Evolutionary conservation across 139 green algal species (phyloP), one percentile per base, ranked within the genome.

Genomic region (Chlamydomonas sphaeroides): DNA sequence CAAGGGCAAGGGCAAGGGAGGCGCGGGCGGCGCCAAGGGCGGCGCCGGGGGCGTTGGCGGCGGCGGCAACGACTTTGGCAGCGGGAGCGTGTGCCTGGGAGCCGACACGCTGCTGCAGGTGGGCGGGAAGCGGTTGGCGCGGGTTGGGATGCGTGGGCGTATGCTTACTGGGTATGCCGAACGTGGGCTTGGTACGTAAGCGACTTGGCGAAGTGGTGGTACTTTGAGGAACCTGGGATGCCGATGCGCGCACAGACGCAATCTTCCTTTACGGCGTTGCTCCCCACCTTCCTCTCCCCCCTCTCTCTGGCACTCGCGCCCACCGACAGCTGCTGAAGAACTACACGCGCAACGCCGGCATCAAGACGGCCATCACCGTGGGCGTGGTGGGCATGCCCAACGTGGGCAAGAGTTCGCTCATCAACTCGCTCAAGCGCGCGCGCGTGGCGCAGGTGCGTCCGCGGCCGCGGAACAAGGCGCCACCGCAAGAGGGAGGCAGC

Each of bases 381-480:
- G 97, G 97, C 21, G 91, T 99, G 41, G 94, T 99, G 57, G 97
- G 97, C 11, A 91, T 99, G 75, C 97, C 97, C 33, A 99, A 99
- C 83, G 97, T 99, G 48, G 97, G 97, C 85, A 99, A 99, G 91
- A 95, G 85, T 18, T 97, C 91, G 2, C 84, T 99, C 41, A 99
- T 99, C 90, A 99, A 99, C 93, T 96, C 90, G 38, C 88, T 99
- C 25, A 98, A 98, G 93, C 89, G 97, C 28, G 82, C 89, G 26
- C 86, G 92, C 20, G 95, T 96, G 49, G 97, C 94, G 42, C 92
- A 95, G 68, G 93, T 95, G 66, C 49, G 93, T 32, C 21, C 5
- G n/a, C 59, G n/a, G 59, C 3, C 1, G 15, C 21, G 53, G 53
- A 62, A n/a, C n/a, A 39, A 8, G 61, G 30, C 30, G 7, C 8